Conservation (phyloP, 2,329 filamentous ascomycete species). For the Rhynchosporium graminicola region DNA sequence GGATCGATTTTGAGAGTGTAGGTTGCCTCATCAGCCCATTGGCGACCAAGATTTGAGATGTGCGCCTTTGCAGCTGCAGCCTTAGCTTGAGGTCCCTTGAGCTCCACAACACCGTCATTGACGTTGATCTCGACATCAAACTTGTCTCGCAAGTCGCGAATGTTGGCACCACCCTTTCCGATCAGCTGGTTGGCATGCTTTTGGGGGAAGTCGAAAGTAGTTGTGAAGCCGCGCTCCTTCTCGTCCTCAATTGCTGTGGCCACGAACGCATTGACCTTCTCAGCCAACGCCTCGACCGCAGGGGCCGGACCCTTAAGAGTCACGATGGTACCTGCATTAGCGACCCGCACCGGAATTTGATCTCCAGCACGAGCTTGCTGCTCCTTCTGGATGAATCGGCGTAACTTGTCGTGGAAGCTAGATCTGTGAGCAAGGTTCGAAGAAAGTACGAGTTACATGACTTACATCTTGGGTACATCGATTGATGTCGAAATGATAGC, state of each 20-base stretch:
- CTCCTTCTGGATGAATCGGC: constrained; percentile 65
- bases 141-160: constrained; percentile 64
- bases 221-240: constrained; percentile 84
- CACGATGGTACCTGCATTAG: constrained; percentile 60
- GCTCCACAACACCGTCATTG: constrained; percentile 88
- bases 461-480: constrained; percentile 60
- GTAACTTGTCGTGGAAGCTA: constrained; percentile 62
- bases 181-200: constrained; percentile 88
- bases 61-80: constrained; percentile 82
- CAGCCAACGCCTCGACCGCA: constrained; percentile 68
- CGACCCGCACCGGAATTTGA: constrained; percentile 62
- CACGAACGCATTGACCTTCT: constrained; percentile 77
- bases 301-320: constrained; percentile 76
- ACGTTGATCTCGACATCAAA: constrained; percentile 81
- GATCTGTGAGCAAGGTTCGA: constrained; percentile 35
- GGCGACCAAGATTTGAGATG: constrained; percentile 76
- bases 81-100: constrained; percentile 95
- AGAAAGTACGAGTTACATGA: constrained; percentile 11
- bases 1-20: constrained; percentile 87
- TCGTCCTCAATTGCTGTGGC: constrained; percentile 90
- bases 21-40: constrained; percentile 87
- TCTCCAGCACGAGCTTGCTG: constrained; percentile 57
- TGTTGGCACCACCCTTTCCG: constrained; percentile 67
- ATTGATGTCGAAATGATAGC: constrained; percentile 51
- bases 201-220: constrained; percentile 90